phyloP scores from a whole-genome alignment of 192 early-diverging fungal species.

The Entomortierella parvispora region DNA sequence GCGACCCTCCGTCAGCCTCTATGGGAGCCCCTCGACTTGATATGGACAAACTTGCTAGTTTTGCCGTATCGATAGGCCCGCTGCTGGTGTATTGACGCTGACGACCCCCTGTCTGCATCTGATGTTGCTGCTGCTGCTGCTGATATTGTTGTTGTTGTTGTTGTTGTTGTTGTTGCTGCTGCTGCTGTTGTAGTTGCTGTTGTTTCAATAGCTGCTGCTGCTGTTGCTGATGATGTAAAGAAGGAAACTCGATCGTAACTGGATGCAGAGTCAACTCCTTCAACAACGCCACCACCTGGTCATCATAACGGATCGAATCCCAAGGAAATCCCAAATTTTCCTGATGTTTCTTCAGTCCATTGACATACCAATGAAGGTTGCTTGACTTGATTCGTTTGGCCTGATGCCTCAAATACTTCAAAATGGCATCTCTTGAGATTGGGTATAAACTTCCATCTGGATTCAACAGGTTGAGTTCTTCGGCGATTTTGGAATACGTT shows the following conservation, averaged over 20 bases:
- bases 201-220: constrained; percentile 5
- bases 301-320: constrained; percentile 47
- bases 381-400: constrained; percentile 50
- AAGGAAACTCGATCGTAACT: constrained; percentile 18
- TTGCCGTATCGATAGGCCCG: constrained; percentile 28
- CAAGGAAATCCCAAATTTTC: constrained; percentile 47
- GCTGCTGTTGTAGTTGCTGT: constrained; percentile 10
- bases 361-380: constrained; percentile 51
- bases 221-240: background rate
- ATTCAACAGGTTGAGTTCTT: constrained; percentile 40
- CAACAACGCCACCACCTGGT: constrained; percentile 42
- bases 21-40: constrained; percentile 1
- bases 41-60: constrained; percentile 26
- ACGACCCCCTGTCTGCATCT: background rate
- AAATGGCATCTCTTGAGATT: constrained; percentile 45
- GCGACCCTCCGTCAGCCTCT: background rate
- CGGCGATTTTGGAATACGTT: constrained; percentile 50
- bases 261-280: constrained; percentile 48
- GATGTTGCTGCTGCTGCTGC: background rate
- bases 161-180: background rate
- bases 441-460: constrained; percentile 48
- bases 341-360: constrained; percentile 52
- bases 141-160: background rate
- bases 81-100: background rate
- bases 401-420: constrained; percentile 46